phyloP scores from a whole-genome alignment of 768 basidiomycete genomes.

The Auriscalpium microsporum region DNA sequence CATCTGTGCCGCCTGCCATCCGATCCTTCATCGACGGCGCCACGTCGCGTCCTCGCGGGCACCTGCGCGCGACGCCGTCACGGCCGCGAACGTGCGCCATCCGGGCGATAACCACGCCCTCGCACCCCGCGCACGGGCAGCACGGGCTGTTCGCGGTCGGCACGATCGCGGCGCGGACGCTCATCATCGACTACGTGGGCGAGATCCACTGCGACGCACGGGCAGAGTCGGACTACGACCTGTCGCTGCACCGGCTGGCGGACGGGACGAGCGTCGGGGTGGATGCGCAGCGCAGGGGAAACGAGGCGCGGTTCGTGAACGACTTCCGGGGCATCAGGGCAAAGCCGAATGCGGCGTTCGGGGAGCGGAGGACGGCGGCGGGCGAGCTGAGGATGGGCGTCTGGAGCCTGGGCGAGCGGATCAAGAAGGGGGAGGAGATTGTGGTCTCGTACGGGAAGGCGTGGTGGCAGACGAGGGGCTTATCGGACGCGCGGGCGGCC shows the following conservation, averaged over 20 bases:
- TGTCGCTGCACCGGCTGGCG: constrained; percentile 61
- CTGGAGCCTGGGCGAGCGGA: constrained; percentile 49
- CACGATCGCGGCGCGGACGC: constrained; percentile 56
- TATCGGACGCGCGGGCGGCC: too few relatives aligned
- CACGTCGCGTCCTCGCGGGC: background rate
- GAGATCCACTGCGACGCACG: constrained; percentile 77
- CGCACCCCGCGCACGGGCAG: constrained; percentile 68
- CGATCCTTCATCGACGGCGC: constrained; percentile 19
- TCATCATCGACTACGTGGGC: constrained; percentile 76
- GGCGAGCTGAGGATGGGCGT: constrained; percentile 76
- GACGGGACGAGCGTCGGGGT: constrained; percentile 61
- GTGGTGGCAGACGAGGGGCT: constrained; percentile 59
- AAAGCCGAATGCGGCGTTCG: constrained; percentile 66
- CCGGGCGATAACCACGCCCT: constrained; percentile 40
- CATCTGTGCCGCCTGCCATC: constrained; percentile 41
- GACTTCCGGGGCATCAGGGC: constrained; percentile 75
- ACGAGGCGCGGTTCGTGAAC: constrained; percentile 85
- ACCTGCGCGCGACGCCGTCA: background rate
- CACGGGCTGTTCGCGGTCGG: constrained; percentile 71
- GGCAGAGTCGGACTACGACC: constrained; percentile 74
- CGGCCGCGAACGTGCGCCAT: constrained; percentile 44
- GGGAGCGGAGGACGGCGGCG: constrained; percentile 38
- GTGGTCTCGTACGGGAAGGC: constrained; percentile 83
- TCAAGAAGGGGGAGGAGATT: constrained; percentile 78
- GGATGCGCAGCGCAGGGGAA: constrained; percentile 70